Base-by-base conservation (phyloP, 73 alveolate species). In the Effrenium voratum region DNA sequence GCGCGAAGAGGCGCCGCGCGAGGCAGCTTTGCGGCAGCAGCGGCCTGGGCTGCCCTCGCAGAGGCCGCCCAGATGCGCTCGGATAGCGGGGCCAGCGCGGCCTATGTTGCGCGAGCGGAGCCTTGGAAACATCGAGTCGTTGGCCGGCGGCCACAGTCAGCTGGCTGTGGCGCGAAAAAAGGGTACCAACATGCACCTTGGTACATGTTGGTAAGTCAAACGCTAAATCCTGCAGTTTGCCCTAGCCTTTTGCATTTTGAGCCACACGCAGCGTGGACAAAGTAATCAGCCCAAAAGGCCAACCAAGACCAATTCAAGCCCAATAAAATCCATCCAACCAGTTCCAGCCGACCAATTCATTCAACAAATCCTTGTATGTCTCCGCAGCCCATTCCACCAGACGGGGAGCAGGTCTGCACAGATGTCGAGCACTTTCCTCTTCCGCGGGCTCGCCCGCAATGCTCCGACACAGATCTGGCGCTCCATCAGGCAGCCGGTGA, bases 31-130 rank as follows among this genome's bases (percentile, higher is more conserved):
- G 97, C 97, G 59, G 52, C 76, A 28, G 80, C 97, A 1, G 72
- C 88, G 0, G 97, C 97, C 73, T 90, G 97, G 97, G 97, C 97
- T 5, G 46, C 97, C 44, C 45, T 90, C 88, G 97, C 73, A 30
- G 97, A 90, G 34, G 49, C 46, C 36, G 92, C 92, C 52, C 92
- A 49, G 73, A 72, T 47, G 49, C 47, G 75, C 50, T 32, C 76
- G 3, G 92, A 82, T 50, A 1, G 22, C 36, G 49, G n/a, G 22
- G 92, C 92, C 36, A 6, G 38, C 46, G 28, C 36, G 50, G 44
- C 92, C 46, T 82, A 49, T 49, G 76, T 82, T 36, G 46, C 52
- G 22, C 60, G 75, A n/a, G 92, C 73, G 36, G 92, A 82, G 4
- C 34, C 92, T 50, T 10, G 86, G 92, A n/a, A n/a, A n/a, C n/a